Evolutionary conservation across 257 asterid genomes (phyloP).

Genomic region (Primulina huaijiensis): DNA sequence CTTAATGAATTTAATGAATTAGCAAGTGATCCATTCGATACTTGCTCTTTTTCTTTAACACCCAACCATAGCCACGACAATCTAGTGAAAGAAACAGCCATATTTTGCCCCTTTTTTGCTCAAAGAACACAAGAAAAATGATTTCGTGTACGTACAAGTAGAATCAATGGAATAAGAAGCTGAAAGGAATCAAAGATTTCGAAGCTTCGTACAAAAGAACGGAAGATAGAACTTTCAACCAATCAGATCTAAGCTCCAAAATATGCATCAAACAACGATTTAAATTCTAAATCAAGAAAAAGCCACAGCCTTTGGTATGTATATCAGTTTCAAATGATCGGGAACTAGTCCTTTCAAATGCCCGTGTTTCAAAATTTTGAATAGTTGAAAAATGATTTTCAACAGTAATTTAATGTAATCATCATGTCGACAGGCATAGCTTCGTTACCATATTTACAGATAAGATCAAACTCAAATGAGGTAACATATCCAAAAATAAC

Average conservation of each 20-base stretch:
- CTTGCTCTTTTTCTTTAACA: slow-evolving; percentile 70
- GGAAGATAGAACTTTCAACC: slow-evolving; percentile 18
- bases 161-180: slow-evolving; percentile 30
- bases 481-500: slow-evolving; percentile 18
- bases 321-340: slow-evolving; percentile 20
- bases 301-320: slow-evolving; percentile 15
- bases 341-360: slow-evolving; percentile 21
- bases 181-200: slow-evolving; percentile 21
- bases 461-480: slow-evolving; percentile 10
- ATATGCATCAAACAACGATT: slow-evolving; percentile 22
- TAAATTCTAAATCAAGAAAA: slow-evolving; percentile 22
- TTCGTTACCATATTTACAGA: slow-evolving; percentile 2
- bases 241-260: slow-evolving; percentile 29
- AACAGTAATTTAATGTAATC: neutral
- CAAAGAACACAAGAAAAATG: slow-evolving; percentile 10
- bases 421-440: slow-evolving; percentile 11
- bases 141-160: neutral
- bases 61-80: slow-evolving; percentile 74
- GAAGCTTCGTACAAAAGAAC: slow-evolving; percentile 12
- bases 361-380: slow-evolving; percentile 1
- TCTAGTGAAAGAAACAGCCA: slow-evolving; percentile 64
- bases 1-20: slow-evolving; percentile 56
- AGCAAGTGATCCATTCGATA: slow-evolving; percentile 48
- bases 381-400: slow-evolving; percentile 18
- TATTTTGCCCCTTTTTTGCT: slow-evolving; percentile 9